Percentiles rank a stretch among this genome's conserved stretches.
Conservation (phyloP, 1,284 basidiomycete species). For the Puccinia horiana region DNA sequence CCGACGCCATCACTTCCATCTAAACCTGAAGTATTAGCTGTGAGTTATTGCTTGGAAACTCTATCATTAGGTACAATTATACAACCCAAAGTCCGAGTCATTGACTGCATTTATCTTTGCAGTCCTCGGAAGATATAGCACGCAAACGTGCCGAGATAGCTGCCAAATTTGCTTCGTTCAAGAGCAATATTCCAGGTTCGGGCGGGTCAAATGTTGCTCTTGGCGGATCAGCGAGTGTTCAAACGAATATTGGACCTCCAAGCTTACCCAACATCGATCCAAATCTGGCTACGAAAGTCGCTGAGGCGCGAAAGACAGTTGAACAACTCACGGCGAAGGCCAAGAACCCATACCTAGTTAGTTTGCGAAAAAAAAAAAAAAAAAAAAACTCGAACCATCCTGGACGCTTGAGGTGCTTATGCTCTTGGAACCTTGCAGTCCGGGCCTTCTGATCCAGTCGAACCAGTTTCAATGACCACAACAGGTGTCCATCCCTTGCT, state of each 20-base stretch:
- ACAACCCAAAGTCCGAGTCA: neutral
- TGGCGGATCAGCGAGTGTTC: neutral
- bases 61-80: neutral
- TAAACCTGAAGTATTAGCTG: conserved; percentile 37
- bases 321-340: conserved; percentile 42
- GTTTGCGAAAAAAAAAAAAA: conserved; percentile 54
- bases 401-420: neutral
- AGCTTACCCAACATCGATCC: conserved; percentile 45
- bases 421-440: conserved; percentile 11
- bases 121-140: conserved; percentile 45
- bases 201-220: neutral
- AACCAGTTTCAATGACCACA: conserved; percentile 66
- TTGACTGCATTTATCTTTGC: neutral
- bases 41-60: neutral
- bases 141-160: conserved; percentile 47
- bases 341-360: conserved; percentile 74
- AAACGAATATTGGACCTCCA: neutral
- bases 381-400: neutral
- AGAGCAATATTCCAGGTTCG: neutral
- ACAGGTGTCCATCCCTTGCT: conserved; percentile 64
- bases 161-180: conserved; percentile 47
- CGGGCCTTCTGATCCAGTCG: conserved; percentile 49
- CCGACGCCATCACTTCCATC: conserved; percentile 31
- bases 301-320: conserved; percentile 46
- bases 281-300: conserved; percentile 45